Evolutionary conservation across 805 yeast species (phyloP).

Genomic region (Metschnikowia koreensis): DNA sequence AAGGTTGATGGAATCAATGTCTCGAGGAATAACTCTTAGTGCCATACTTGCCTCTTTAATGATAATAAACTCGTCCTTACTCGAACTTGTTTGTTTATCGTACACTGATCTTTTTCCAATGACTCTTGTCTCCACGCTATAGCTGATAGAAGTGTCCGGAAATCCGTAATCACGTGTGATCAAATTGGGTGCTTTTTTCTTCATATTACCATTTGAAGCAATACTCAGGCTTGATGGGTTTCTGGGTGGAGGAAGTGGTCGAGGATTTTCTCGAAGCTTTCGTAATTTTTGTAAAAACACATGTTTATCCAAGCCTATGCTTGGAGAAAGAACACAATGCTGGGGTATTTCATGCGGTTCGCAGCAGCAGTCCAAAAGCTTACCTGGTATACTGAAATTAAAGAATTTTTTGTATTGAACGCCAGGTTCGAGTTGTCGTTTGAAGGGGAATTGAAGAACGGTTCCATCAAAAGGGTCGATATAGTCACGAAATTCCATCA

Average conservation of each 20-base stretch:
- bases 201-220: background rate
- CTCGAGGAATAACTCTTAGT: constrained; percentile 23
- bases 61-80: constrained; percentile 24
- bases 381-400: constrained; percentile 37
- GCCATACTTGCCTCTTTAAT: constrained; percentile 25
- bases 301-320: constrained; percentile 26
- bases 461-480: constrained; percentile 36
- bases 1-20: background rate
- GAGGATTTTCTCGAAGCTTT: constrained; percentile 13
- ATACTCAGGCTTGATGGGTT: background rate
- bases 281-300: constrained; percentile 24
- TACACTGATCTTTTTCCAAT: constrained; percentile 26
- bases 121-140: constrained; percentile 28
- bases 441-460: constrained; percentile 22
- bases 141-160: constrained; percentile 28
- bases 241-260: background rate
- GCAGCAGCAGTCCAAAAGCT: constrained; percentile 30
- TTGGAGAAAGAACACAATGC: constrained; percentile 26
- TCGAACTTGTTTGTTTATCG: constrained; percentile 8
- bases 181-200: constrained; percentile 8
- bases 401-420: constrained; percentile 36
- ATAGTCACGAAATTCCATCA: background rate
- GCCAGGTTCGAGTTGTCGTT: constrained; percentile 26
- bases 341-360: constrained; percentile 24
- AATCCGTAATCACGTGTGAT: constrained; percentile 27